A percentile compares a stretch with the other conserved stretches of the same genome.
phyloP scores from a whole-genome alignment of 148 eudicot species.

The Fagopyrum esculentum region DNA sequence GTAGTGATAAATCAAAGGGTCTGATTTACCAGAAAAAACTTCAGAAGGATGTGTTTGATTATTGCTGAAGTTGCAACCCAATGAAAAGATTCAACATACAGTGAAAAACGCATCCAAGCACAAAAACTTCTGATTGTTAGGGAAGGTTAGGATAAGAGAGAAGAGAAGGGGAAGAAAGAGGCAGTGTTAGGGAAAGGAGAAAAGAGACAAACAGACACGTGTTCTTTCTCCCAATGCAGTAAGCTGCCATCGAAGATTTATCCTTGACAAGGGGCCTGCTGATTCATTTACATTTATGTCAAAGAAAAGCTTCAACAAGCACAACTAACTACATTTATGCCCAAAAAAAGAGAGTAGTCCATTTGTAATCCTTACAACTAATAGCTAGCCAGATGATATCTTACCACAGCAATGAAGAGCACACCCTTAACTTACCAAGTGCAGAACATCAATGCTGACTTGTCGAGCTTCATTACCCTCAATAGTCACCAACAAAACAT shows the following conservation, averaged over 20 bases:
- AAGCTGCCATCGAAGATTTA: constrained; percentile 98
- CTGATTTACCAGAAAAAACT: neutral
- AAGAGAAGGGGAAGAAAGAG: constrained; percentile 67
- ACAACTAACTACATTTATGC: constrained; percentile 45
- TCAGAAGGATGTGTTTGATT: neutral
- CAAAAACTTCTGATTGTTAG: constrained; percentile 16
- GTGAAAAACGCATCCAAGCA: too few relatives aligned
- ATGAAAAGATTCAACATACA: neutral
- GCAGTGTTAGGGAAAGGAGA: constrained; percentile 93
- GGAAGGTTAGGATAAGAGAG: constrained; percentile 55
- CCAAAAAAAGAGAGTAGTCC: constrained; percentile 25
- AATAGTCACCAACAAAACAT: constrained; percentile 68
- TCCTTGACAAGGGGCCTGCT: constrained; percentile 95
- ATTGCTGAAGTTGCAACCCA: neutral
- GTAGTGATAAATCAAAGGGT: neutral
- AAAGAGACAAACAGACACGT: constrained; percentile 99
- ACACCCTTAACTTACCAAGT: constrained; percentile 45
- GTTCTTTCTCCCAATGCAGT: constrained; percentile 91
- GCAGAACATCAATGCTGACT: constrained; percentile 72
- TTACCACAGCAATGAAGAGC: constrained; percentile 17
- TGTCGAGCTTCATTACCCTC: constrained; percentile 72
- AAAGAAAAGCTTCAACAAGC: constrained; percentile 58
- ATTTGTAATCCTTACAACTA: constrained; percentile 4
- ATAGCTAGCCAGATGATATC: constrained; percentile 27
- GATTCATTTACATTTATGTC: constrained; percentile 90